These are phyloP conservation scores for Dichotomocladium elegans DNA, from an alignment of 371 early-diverging fungal species.

Conservation along the genomic window DNA sequence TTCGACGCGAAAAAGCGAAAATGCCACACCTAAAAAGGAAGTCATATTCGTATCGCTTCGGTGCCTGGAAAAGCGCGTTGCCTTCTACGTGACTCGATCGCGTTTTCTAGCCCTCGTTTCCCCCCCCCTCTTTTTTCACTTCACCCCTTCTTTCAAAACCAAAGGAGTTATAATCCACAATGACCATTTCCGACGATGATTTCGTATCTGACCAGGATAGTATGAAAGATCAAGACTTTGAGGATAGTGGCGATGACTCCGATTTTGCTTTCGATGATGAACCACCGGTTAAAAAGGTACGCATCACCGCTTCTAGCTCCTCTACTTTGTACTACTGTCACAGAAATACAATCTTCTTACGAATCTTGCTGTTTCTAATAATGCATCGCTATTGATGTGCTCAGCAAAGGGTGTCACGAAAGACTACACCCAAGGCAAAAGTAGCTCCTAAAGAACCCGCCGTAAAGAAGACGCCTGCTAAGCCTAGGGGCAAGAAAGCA, in stretches of 20 bases:
- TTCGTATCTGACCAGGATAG: neutral
- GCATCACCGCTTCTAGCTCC: neutral
- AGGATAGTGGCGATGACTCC: slow-evolving; percentile 6
- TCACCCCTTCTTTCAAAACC: neutral
- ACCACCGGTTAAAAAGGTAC: slow-evolving; percentile 1
- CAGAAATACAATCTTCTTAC: neutral
- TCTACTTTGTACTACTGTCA: neutral
- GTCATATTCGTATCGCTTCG: too few species aligned
- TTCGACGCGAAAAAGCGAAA: too few species aligned
- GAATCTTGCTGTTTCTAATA: neutral
- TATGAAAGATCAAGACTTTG: too few species aligned
- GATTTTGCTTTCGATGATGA: neutral
- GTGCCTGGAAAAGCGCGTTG: too few species aligned
- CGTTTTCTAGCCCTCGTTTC: neutral
- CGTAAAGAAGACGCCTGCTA: neutral
- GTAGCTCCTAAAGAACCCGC: neutral
- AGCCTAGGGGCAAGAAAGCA: slow-evolving; percentile 3
- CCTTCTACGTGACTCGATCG: neutral
- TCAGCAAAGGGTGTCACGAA: too few species aligned
- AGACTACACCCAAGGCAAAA: neutral
- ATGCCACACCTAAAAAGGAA: too few species aligned
- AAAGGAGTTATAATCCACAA: neutral
- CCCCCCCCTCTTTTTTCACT: neutral
- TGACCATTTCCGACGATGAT: slow-evolving; percentile 12
- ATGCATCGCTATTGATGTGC: too few species aligned